Base-by-base conservation (phyloP, 2,329 filamentous ascomycete species). In the Didymella glomerata region DNA sequence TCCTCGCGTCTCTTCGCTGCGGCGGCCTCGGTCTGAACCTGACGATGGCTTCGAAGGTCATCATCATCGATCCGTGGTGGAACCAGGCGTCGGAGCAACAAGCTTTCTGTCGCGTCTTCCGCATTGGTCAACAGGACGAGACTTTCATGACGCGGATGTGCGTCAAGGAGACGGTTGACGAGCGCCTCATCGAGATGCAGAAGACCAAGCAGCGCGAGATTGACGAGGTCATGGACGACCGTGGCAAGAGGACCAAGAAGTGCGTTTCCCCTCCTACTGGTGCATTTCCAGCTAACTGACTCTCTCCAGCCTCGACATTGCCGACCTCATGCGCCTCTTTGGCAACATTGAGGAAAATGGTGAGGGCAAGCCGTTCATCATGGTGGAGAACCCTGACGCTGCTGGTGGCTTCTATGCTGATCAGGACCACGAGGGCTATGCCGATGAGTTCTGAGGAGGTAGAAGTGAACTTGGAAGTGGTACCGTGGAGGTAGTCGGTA, bases 31-130 rank as follows among this genome's bases (percentile, higher is more conserved):
- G 84, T 0, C 79, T 89, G 22, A 88, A 89, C 64, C 75, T 89
- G 11, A 87, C 85, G 0, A 83, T 83, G 72, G 87, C 87, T 0
- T 76, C 68, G 4, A 72, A 76, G 5, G 80, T 83, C 48, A 81
- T 85, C 40, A 74, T 78, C 14, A 69, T 85, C 18, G 82, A 83
- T 57, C 79, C 79, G 0, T 82, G 80, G 81, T 92, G 86, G 86
- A 91, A 91, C 56, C 74, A 74, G 1, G 79, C 82, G 0, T 73
- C 81, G 0, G 88, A 92, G 64, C 77, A 86, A n/a, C 90, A 92
- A 66, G 88, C 85, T 0, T 86, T 85, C 68, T 84, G 81, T 1
- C 84, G 90, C 0, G 84, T 91, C 0, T 85, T 84, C 65, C 82
- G 90, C 5, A 86, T 88, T 2, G 89, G 89, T 0, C 90, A 94